Base-by-base conservation (phyloP, 2,329 filamentous ascomycete species). In the Aureobasidium lini region DNA sequence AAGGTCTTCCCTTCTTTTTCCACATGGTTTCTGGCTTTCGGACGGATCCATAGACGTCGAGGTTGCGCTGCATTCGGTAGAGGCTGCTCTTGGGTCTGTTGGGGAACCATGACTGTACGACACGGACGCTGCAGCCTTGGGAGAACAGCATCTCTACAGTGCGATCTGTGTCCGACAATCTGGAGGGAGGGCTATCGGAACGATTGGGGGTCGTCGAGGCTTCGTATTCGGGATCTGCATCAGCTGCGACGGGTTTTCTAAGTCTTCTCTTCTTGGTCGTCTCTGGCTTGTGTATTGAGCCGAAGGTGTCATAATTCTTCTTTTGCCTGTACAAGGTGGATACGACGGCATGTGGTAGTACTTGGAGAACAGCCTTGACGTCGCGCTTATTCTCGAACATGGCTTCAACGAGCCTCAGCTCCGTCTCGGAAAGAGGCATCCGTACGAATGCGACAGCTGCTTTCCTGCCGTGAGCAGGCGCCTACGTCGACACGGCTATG, bases 331-430 rank as follows among this genome's bases (percentile, higher is more conserved):
- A 57, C 43, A 57, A 10, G n/a, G 54, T 47, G 6, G 54, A 57
- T 11, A 47, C 16, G 10, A 48, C 28, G 34, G 54, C 54, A n/a
- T 57, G 54, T 2, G 54, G 54, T n/a, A 57, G 11, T 3, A 48
- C 43, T 57, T 47, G 23, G 16, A 43, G 54, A 5, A 57, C 54
- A 0, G 34, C 5, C 15, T 57, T 57, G 11, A 57, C 43, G 32
- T 18, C n/a, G 28, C 34, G 23, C 2, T 57, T 48, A 23, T 57
- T 57, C 54, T 31, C 39, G 54, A 47, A 57, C 54, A 57, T 57
- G 34, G 54, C 42, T n/a, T 57, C 54, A 9, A 57, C 54, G 32
- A 57, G 34, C 54, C 10, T 32, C 6, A 57, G 54, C 43, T 57
- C 54, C 2, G 32, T 48, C 16, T 57, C 42, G 15, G 54, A 31